phyloP scores from a whole-genome alignment of 73 alveolate genomes.

The Symbiodinium natans region DNA sequence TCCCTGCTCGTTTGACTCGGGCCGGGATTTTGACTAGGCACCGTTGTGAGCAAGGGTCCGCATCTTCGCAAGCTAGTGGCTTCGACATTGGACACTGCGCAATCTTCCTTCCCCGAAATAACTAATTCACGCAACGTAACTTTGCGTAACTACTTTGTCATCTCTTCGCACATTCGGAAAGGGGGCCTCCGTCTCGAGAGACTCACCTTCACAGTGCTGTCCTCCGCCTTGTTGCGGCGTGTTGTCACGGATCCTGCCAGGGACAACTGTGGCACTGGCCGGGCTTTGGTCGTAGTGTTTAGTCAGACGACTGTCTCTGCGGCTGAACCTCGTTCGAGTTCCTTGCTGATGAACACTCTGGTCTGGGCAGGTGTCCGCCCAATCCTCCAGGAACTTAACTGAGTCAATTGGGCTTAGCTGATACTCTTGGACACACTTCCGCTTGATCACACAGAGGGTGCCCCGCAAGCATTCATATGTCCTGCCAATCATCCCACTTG shows the following conservation, averaged over 20 bases:
- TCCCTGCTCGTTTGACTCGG: too few species aligned
- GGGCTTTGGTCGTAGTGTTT: neutral
- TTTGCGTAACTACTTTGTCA: too few species aligned
- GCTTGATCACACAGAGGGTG: neutral
- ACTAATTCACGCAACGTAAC: too few species aligned
- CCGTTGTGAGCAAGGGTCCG: neutral
- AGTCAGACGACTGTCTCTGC: neutral
- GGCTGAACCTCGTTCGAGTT: neutral
- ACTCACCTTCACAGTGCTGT: neutral
- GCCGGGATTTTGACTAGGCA: too few species aligned
- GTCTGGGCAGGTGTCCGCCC: conserved; percentile 21
- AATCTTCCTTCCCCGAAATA: too few species aligned
- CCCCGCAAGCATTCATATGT: neutral
- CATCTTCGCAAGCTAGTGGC: too few species aligned
- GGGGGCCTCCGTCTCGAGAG: neutral
- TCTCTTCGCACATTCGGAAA: too few species aligned
- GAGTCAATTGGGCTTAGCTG: too few species aligned
- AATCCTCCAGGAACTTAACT: neutral
- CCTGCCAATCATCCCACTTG: conserved; percentile 33
- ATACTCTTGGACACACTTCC: too few species aligned
- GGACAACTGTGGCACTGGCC: too few species aligned
- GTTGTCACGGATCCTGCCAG: conserved; percentile 25
- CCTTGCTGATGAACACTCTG: conserved; percentile 19
- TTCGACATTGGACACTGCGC: too few species aligned
- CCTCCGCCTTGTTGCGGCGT: conserved; percentile 30